Percentiles rank a stretch among this genome's conserved stretches.
phyloP scores from a whole-genome alignment of 176 grass and related monocot genomes.

The Oryza glaberrima region DNA sequence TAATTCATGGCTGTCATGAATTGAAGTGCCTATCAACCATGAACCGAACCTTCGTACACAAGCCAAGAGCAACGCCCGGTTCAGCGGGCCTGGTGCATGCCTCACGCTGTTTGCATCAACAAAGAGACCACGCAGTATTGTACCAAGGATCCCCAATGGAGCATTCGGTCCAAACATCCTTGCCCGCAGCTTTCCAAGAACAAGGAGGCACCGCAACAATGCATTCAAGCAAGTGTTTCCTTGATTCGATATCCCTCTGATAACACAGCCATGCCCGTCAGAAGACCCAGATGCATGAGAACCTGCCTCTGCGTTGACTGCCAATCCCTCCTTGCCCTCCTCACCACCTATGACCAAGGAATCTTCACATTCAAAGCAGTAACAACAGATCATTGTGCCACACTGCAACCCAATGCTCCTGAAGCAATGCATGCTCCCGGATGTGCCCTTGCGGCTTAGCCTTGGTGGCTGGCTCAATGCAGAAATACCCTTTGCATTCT shows the following conservation, averaged over 20 bases:
- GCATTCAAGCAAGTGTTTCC: constrained; percentile 78
- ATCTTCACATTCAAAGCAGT: constrained; percentile 66
- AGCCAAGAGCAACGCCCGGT: constrained; percentile 46
- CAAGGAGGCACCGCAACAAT: constrained; percentile 78
- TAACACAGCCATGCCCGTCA: background rate
- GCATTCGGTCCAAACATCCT: constrained; percentile 45
- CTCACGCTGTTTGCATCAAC: constrained; percentile 36
- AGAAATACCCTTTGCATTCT: constrained; percentile 54
- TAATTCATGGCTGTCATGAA: constrained; percentile 78
- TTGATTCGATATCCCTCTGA: constrained; percentile 68
- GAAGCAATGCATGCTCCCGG: constrained; percentile 49
- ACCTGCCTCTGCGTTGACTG: background rate
- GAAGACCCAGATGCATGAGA: background rate
- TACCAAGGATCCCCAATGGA: constrained; percentile 43
- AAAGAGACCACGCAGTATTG: constrained; percentile 58
- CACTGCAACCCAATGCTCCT: constrained; percentile 53
- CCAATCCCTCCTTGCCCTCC: background rate
- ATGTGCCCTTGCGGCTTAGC: constrained; percentile 37
- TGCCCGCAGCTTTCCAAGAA: constrained; percentile 53
- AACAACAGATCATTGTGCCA: constrained; percentile 46
- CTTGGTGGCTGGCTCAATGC: constrained; percentile 3
- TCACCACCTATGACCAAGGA: background rate
- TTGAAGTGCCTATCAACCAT: constrained; percentile 29
- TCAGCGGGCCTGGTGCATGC: constrained; percentile 34
- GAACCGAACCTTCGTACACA: constrained; percentile 31